Base-by-base conservation (phyloP, 2,329 filamentous ascomycete species). In the Ophiosphaerella herpotricha region DNA sequence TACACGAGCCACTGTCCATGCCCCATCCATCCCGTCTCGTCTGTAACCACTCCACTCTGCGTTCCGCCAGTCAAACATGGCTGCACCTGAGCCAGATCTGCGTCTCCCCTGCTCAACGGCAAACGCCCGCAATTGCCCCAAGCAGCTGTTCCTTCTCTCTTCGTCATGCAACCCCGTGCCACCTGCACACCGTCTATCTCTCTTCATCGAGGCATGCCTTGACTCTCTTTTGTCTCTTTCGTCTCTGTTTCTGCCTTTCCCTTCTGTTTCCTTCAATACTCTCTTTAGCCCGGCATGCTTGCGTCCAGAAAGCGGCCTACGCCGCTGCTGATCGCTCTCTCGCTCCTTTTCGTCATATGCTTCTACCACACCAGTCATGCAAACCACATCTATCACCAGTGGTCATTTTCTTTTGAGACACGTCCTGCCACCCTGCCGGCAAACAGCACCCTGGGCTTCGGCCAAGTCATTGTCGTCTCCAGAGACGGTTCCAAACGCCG, bases 381-480 rank as follows among this genome's bases (percentile, higher is more conserved):
- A 39, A 55, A 67, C 52, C 60, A 52, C 54, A 57, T 69, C 45
- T 70, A 71, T 53, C 32, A 61, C 36, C 61, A 65, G 35, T 68
- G 68, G 63, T 47, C 63, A 18, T 55, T 60, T 12, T 66, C 66
- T 4, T 48, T 65, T 34, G 60, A 63, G 45, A 51, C 57, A 33
- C 59, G 59, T 11, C 61, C 65, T 3, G 44, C 54, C 29, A 66
- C 65, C 40, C 44, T 63, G 4, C 60, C 69, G 34, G 66, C 71
- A 8, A 74, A 74, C 57, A 57, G 58, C 16, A 74, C 72, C 1
- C 50, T 74, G 33, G 72, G 72, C 52, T 78, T 78, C 50, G 75
- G 75, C 41, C 68, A 73, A 21, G 63, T 77, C 32, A 60, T 74
- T 16, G 75, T 71, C 35, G 75, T 78, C 29, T 77, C 75, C 14